A percentile compares a stretch with the other conserved stretches of the same genome.
phyloP scores from a whole-genome alignment of 192 early-diverging fungal genomes.

The Coemansia sp. region DNA sequence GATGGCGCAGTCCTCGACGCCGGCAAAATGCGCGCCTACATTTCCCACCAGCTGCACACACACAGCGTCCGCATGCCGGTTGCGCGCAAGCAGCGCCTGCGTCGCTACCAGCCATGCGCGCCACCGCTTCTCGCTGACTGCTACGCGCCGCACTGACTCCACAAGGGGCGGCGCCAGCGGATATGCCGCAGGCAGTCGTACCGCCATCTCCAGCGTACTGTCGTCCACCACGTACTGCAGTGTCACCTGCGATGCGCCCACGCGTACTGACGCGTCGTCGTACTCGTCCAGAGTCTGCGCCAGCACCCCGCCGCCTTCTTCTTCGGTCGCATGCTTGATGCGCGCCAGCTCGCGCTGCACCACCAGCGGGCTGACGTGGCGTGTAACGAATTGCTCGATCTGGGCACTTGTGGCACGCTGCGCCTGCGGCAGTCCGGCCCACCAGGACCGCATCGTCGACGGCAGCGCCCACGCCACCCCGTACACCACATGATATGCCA shows the following conservation, averaged over 20 bases:
- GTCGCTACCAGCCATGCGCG: slow-evolving; percentile 53
- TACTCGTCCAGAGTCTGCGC: slow-evolving; percentile 37
- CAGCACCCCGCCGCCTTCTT: neutral
- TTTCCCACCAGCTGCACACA: slow-evolving; percentile 81
- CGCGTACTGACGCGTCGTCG: slow-evolving; percentile 31
- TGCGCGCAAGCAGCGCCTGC: slow-evolving; percentile 64
- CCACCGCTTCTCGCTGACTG: slow-evolving; percentile 57
- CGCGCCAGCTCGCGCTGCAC: slow-evolving; percentile 21
- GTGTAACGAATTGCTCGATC: slow-evolving; percentile 36
- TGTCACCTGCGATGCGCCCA: slow-evolving; percentile 20
- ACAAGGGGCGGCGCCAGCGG: slow-evolving; percentile 42
- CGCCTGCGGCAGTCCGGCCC: slow-evolving; percentile 35
- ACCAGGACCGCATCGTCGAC: slow-evolving; percentile 43
- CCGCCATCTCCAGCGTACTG: slow-evolving; percentile 51
- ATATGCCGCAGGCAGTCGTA: slow-evolving; percentile 48
- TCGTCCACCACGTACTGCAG: slow-evolving; percentile 49
- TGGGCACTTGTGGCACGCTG: slow-evolving; percentile 21
- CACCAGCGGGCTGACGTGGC: slow-evolving; percentile 15
- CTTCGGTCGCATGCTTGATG: slow-evolving; percentile 14
- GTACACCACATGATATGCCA: slow-evolving; percentile 29
- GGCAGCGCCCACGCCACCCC: slow-evolving; percentile 30
- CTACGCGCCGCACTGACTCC: slow-evolving; percentile 44
- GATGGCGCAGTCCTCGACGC: slow-evolving; percentile 97
- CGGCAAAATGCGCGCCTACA: slow-evolving; percentile 88
- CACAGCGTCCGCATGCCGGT: slow-evolving; percentile 78